Evolutionary conservation across 2,329 filamentous ascomycete genomes (phyloP).

Genomic region (Neofusicoccum cordaticola): DNA sequence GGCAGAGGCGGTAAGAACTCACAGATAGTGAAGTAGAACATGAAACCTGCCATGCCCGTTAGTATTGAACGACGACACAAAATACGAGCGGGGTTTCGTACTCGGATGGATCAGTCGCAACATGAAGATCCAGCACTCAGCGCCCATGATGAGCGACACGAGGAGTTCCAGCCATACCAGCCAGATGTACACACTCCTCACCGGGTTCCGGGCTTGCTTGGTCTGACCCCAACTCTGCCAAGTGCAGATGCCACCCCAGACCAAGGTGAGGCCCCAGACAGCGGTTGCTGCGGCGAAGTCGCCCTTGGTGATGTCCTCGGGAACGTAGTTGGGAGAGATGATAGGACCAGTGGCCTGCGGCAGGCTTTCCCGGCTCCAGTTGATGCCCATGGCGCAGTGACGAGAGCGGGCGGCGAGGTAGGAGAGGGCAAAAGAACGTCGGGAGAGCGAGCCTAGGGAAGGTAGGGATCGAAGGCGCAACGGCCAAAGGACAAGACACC

Average conservation of each 20-base stretch:
- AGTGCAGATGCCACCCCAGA: slow-evolving; percentile 28
- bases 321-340: slow-evolving; percentile 23
- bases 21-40: slow-evolving; percentile 32
- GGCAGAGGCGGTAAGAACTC: slow-evolving; percentile 19
- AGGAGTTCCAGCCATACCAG: slow-evolving; percentile 50
- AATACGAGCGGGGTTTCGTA: slow-evolving; percentile 18
- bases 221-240: slow-evolving; percentile 34
- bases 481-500: not conserved
- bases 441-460: not conserved
- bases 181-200: slow-evolving; percentile 44
- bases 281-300: slow-evolving; percentile 33
- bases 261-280: slow-evolving; percentile 29
- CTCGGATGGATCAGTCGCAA: slow-evolving; percentile 33
- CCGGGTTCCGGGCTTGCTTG: slow-evolving; percentile 26
- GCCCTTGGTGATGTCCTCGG: slow-evolving; percentile 28
- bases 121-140: slow-evolving; percentile 39
- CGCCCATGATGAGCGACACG: slow-evolving; percentile 43
- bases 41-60: slow-evolving; percentile 26
- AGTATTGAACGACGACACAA: not conserved
- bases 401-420: not conserved
- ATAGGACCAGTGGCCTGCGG: slow-evolving; percentile 24
- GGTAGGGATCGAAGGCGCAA: not conserved
- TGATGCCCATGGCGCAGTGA: not conserved
- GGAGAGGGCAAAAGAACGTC: not conserved
- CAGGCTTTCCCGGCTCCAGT: not conserved